These are phyloP conservation scores for Penicillium antarcticum DNA, from an alignment of 495 filamentous ascomycete genomes.

Conservation along the genomic window DNA sequence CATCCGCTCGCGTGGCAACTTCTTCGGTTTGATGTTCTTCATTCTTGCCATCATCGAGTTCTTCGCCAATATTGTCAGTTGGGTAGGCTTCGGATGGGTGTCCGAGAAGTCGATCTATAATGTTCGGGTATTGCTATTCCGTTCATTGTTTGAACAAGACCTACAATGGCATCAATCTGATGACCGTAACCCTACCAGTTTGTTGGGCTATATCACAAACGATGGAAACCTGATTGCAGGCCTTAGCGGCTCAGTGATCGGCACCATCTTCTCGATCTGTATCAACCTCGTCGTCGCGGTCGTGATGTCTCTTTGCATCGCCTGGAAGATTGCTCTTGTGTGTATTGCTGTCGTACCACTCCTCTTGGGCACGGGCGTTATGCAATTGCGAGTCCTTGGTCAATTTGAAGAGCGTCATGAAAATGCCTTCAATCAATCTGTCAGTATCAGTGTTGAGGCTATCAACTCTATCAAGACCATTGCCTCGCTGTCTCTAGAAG, in stretches of 20 bases:
- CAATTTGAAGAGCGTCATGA: conserved; percentile 58
- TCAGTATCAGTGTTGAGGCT: conserved; percentile 48
- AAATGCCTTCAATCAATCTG: conserved; percentile 47
- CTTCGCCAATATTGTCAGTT: conserved; percentile 44
- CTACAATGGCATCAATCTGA: conserved; percentile 48
- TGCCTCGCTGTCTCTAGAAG: conserved; percentile 45
- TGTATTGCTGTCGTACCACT: conserved; percentile 37
- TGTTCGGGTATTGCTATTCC: conserved; percentile 45
- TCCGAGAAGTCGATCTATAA: conserved; percentile 48
- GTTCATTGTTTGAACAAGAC: conserved; percentile 49
- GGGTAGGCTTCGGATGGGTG: conserved; percentile 47
- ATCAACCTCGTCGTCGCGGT: conserved; percentile 38
- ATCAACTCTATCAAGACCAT: conserved; percentile 51
- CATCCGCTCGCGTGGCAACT: conserved; percentile 37
- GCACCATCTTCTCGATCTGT: conserved; percentile 41
- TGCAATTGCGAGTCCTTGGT: conserved; percentile 50
- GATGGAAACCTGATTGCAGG: conserved; percentile 47
- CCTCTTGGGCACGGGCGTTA: conserved; percentile 42
- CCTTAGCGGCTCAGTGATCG: conserved; percentile 40
- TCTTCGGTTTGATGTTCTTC: conserved; percentile 53
- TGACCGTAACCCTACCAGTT: conserved; percentile 39
- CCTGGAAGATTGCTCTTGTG: conserved; percentile 41
- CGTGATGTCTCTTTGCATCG: conserved; percentile 34
- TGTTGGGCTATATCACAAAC: conserved; percentile 46
- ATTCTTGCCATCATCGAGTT: conserved; percentile 47